A percentile compares a stretch with the other conserved stretches of the same genome.
phyloP scores from a whole-genome alignment of 2,329 filamentous ascomycete species.

The Biscogniauxia sp. region DNA sequence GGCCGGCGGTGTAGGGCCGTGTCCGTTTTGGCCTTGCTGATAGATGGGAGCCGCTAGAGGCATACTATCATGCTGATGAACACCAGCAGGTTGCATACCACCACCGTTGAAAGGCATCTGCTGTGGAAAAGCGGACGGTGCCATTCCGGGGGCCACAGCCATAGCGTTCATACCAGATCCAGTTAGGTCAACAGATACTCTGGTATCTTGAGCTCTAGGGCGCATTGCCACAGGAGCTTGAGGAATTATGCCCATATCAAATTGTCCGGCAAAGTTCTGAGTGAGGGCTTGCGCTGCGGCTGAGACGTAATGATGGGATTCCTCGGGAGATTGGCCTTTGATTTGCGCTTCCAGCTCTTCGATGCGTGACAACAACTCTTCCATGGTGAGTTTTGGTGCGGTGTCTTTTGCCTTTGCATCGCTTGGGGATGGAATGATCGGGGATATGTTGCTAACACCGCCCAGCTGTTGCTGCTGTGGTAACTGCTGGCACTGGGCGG shows the following conservation, averaged over 20 bases:
- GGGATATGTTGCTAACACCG: not conserved
- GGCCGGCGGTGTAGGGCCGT: not conserved
- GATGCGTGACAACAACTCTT: not conserved
- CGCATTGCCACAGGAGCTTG: not conserved
- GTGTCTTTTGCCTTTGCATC: not conserved
- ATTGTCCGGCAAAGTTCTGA: not conserved
- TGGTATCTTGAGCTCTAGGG: not conserved
- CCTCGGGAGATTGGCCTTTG: not conserved
- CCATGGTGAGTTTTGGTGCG: not conserved
- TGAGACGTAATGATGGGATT: not conserved
- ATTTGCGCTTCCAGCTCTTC: not conserved
- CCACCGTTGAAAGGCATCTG: not conserved
- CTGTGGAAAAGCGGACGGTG: not conserved
- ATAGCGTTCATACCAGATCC: not conserved
- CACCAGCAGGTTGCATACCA: not conserved
- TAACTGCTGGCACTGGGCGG: not conserved
- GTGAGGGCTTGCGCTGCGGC: not conserved
- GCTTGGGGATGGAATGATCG: not conserved
- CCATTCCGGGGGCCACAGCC: not conserved
- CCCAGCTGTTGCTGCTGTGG: slow-evolving; percentile 1
- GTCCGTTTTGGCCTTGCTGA: not conserved
- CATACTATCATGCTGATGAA: not conserved
- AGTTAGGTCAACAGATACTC: not conserved
- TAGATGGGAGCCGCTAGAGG: not conserved
- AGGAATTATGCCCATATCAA: not conserved